Evolutionary conservation across 177 flowering plant species (phyloP).

Genomic region (Vitis hybrid): DNA sequence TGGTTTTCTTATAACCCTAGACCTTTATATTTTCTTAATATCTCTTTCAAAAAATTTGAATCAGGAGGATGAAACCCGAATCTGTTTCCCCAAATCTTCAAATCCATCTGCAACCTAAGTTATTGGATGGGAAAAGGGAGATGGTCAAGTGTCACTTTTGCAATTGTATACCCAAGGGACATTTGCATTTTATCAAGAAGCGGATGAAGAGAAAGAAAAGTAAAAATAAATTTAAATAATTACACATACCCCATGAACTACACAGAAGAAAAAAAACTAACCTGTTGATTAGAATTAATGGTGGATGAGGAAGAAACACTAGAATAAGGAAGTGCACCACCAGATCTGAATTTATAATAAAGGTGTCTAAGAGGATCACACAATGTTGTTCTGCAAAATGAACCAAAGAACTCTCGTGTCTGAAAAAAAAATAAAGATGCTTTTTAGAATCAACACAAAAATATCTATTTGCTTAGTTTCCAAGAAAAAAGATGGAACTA

Average conservation of each 20-base stretch:
- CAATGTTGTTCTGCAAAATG: constrained; percentile 49
- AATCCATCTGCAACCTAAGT: too few species aligned
- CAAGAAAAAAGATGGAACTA: constrained; percentile 10
- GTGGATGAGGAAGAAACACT: constrained; percentile 51
- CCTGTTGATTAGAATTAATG: constrained; percentile 61
- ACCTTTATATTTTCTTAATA: too few species aligned
- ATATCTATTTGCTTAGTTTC: constrained; percentile 1
- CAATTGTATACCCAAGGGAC: background rate
- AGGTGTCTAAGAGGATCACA: constrained; percentile 65
- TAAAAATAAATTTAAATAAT: too few species aligned
- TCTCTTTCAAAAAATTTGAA: too few species aligned
- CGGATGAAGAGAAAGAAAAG: background rate
- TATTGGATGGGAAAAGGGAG: too few species aligned
- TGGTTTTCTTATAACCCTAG: too few species aligned
- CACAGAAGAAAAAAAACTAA: constrained; percentile 16
- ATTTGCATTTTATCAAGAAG: background rate
- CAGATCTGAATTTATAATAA: constrained; percentile 54
- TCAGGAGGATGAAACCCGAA: too few species aligned
- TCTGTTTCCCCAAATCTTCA: too few species aligned
- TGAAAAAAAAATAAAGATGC: constrained; percentile 21
- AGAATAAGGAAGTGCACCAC: constrained; percentile 54
- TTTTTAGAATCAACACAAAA: background rate
- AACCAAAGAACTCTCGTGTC: constrained; percentile 42
- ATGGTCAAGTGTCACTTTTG: too few species aligned
- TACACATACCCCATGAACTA: background rate